Evolutionary conservation across 306 rosid genomes (phyloP).

Genomic region (Cucurbita argyrosperma): DNA sequence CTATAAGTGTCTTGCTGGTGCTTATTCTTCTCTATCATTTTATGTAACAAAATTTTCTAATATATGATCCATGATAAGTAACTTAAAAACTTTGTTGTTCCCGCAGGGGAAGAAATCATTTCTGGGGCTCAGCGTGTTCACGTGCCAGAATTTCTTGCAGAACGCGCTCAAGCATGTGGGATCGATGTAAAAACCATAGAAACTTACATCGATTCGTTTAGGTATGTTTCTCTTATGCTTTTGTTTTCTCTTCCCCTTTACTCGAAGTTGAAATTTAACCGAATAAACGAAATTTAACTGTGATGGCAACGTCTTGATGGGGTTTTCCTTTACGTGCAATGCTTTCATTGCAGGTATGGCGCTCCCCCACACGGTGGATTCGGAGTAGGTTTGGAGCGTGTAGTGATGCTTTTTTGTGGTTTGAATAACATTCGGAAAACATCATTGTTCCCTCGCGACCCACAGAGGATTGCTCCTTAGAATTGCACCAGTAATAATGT

Average conservation of each 20-base stretch:
- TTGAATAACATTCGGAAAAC: conserved; percentile 75
- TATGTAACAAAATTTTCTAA: neutral
- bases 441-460: conserved; percentile 83
- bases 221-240: conserved; percentile 22
- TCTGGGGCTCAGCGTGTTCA: conserved; percentile 96
- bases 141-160: conserved; percentile 48
- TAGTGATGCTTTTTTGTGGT: conserved; percentile 84
- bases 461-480: conserved; percentile 47
- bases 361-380: conserved; percentile 90
- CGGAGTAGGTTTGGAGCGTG: conserved; percentile 93
- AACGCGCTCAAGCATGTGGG: conserved; percentile 69
- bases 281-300: neutral
- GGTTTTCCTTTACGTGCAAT: neutral
- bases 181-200: conserved; percentile 63
- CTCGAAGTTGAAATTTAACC: neutral
- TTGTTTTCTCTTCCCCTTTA: neutral
- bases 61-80: neutral
- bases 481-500: neutral
- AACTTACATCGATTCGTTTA: conserved; percentile 74
- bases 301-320: neutral
- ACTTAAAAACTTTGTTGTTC: neutral
- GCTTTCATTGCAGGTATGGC: conserved; percentile 49
- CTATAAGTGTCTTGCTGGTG: neutral
- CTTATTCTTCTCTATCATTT: neutral
- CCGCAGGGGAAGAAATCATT: conserved; percentile 83